These are phyloP conservation scores for Mycena floridula DNA, from an alignment of 768 basidiomycete species.

Conservation along the genomic window DNA sequence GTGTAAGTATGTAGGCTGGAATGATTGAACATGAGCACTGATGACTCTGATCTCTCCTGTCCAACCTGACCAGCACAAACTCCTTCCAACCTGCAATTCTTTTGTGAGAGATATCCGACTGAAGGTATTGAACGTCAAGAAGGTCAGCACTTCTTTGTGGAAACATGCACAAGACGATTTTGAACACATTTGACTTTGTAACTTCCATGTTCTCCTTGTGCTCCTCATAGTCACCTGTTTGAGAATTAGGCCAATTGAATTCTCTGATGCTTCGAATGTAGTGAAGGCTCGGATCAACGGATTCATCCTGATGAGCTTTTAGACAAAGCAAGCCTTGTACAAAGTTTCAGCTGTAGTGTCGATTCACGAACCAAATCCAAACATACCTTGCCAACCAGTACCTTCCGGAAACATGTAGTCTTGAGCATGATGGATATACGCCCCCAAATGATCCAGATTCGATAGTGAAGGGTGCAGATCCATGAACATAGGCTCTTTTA, in stretches of 20 bases:
- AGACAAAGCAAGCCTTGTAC: not conserved
- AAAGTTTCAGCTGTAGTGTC: not conserved
- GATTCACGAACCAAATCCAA: not conserved
- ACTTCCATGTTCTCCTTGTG: not conserved
- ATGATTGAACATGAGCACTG: not conserved
- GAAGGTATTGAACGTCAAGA: conserved; percentile 3
- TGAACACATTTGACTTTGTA: not conserved
- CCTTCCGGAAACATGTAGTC: conserved; percentile 12
- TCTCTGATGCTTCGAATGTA: not conserved
- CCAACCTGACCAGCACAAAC: conserved; percentile 4
- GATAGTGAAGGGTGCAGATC: conserved; percentile 13
- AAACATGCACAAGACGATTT: conserved; percentile 9
- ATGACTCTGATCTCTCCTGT: not conserved
- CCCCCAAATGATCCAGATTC: conserved; percentile 16
- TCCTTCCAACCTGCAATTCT: conserved; percentile 7
- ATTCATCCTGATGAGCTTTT: not conserved
- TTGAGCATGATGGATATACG: conserved; percentile 15
- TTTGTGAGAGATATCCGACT: conserved; percentile 9
- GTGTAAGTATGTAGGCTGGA: conserved; percentile 14
- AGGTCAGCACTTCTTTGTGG: conserved; percentile 2
- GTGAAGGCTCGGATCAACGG: not conserved
- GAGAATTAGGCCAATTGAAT: not conserved
- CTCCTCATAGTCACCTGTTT: not conserved
- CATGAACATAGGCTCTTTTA: conserved; percentile 4
- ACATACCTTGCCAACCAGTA: conserved; percentile 18